These are phyloP conservation scores for Ceratocystis cubensis DNA, from an alignment of 2,329 filamentous ascomycete genomes.

Conservation along the genomic window DNA sequence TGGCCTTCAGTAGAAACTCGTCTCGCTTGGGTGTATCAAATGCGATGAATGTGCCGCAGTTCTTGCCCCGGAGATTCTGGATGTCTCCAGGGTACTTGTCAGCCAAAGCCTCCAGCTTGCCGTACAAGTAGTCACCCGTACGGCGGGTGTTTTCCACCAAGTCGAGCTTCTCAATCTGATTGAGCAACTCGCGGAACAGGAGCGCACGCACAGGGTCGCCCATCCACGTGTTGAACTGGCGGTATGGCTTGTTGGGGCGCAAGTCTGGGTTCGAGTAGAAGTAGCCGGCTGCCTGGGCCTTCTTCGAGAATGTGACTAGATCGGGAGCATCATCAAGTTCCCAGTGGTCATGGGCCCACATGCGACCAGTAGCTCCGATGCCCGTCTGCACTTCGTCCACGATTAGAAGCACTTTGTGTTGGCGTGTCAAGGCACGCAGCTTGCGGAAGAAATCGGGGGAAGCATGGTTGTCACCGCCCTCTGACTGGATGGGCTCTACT, in stretches of 20 bases:
- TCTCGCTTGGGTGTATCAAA: constrained; percentile 76
- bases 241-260: constrained; percentile 67
- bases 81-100: constrained; percentile 64
- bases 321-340: constrained; percentile 57
- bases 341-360: constrained; percentile 85
- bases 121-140: constrained; percentile 68
- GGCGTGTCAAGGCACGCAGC: constrained; percentile 58
- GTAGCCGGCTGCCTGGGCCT: constrained; percentile 74
- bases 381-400: constrained; percentile 78
- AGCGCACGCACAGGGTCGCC: constrained; percentile 67
- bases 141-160: constrained; percentile 69
- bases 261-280: constrained; percentile 66
- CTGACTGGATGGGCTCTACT: constrained; percentile 69
- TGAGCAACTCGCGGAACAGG: constrained; percentile 64
- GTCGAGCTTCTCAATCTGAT: constrained; percentile 61
- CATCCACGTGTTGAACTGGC: constrained; percentile 84
- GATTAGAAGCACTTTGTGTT: constrained; percentile 59
- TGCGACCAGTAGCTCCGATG: constrained; percentile 72
- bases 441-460: constrained; percentile 66
- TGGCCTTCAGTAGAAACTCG: constrained; percentile 65
- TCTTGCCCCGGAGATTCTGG: constrained; percentile 73
- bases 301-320: constrained; percentile 83
- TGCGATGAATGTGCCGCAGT: constrained; percentile 82
- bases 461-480: constrained; percentile 75
- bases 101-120: constrained; percentile 53